These are phyloP conservation scores for Diversispora epigaea DNA, from an alignment of 192 early-diverging fungal genomes.

Conservation along the genomic window DNA sequence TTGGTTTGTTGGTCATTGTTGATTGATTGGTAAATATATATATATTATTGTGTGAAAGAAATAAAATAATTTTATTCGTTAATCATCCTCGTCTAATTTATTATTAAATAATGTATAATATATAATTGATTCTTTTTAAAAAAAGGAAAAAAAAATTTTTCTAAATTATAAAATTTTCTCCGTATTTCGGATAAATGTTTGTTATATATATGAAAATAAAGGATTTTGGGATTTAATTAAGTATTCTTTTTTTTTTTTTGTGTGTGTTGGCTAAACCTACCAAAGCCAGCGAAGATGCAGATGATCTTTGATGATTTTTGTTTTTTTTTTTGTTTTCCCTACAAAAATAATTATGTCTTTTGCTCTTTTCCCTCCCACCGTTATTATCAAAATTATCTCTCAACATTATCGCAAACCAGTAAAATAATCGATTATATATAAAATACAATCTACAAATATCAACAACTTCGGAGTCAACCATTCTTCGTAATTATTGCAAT, in stretches of 20 bases:
- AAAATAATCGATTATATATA: background rate
- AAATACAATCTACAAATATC: constrained; percentile 1
- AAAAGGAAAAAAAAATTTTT: background rate
- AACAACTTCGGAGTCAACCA: background rate
- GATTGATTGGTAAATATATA: background rate
- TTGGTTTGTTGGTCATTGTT: background rate
- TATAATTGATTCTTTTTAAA: background rate
- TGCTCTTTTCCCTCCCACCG: background rate
- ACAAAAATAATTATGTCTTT: constrained; percentile 21
- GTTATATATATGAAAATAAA: background rate
- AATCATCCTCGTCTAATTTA: constrained; percentile 15
- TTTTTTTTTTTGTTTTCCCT: constrained; percentile 15
- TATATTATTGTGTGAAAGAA: background rate
- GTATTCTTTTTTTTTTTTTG: background rate
- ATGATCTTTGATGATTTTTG: background rate
- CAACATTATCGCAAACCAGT: background rate
- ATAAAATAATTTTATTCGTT: constrained; percentile 21
- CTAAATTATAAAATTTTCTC: background rate
- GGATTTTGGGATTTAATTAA: background rate
- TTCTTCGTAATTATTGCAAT: too few relatives aligned
- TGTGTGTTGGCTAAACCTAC: constrained; percentile 17
- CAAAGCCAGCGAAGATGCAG: constrained; percentile 5
- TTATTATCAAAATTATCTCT: background rate
- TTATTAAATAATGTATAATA: too few relatives aligned
- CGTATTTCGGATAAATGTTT: too few relatives aligned